phyloP scores from a whole-genome alignment of 176 grass and related monocot species.

The Zizania latifolia region DNA sequence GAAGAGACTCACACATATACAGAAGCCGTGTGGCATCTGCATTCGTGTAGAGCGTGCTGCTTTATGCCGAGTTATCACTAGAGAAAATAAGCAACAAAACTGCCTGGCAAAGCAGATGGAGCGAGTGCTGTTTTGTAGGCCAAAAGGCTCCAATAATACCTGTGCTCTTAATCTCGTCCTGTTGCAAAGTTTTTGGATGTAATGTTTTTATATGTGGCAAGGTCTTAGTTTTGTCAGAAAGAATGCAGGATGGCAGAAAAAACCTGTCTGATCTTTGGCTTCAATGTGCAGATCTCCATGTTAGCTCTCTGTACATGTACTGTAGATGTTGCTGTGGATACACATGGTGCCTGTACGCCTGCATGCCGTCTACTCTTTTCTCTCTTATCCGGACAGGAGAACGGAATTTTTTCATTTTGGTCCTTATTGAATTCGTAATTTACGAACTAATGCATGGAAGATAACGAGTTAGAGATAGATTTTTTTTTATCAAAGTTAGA shows the following conservation, averaged over 20 bases:
- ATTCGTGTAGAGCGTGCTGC: background rate
- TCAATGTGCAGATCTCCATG: conserved; percentile 9
- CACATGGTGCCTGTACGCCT: background rate
- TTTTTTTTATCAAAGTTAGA: no score
- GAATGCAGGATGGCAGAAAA: background rate
- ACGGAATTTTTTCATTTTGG: no score
- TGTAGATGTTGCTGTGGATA: background rate
- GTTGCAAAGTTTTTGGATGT: conserved; percentile 25
- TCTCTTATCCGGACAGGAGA: background rate
- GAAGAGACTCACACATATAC: background rate
- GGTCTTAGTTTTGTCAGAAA: conserved; percentile 27
- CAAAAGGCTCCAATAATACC: background rate
- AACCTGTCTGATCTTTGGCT: background rate
- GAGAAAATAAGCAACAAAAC: background rate
- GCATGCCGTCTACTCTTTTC: background rate
- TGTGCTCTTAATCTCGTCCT: conserved; percentile 22
- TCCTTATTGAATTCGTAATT: no score
- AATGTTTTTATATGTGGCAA: conserved; percentile 9
- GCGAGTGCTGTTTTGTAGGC: background rate
- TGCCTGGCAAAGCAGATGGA: no score
- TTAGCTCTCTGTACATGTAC: background rate
- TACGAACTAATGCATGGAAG: no score
- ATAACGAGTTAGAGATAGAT: no score
- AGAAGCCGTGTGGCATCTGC: conserved; percentile 30
- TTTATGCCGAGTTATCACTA: background rate